phyloP scores from a whole-genome alignment of 1,284 basidiomycete genomes.

The Fomitopsis schrenkii region DNA sequence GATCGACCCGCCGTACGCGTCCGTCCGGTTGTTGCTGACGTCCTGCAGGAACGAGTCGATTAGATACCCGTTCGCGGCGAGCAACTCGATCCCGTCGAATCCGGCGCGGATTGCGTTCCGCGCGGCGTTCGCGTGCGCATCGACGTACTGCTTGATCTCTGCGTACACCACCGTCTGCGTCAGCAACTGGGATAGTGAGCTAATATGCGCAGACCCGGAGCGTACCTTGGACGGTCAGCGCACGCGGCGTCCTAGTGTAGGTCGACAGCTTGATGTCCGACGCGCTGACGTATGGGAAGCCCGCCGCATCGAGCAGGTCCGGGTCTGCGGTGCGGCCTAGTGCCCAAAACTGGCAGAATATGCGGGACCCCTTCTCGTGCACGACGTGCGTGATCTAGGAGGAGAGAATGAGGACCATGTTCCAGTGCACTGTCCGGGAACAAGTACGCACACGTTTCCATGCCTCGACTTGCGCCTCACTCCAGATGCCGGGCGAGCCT shows the following conservation, averaged over 20 bases:
- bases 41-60: conserved; percentile 41
- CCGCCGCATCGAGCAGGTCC: conserved; percentile 19
- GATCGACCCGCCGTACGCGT: conserved; percentile 55
- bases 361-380: conserved; percentile 32
- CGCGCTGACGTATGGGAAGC: conserved; percentile 29
- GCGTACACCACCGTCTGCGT: too few relatives aligned
- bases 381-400: conserved; percentile 25
- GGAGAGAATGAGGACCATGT: background rate
- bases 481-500: conserved; percentile 42
- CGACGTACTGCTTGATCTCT: conserved; percentile 42
- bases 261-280: conserved; percentile 37
- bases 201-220: too few relatives aligned
- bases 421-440: too few relatives aligned
- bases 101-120: conserved; percentile 40
- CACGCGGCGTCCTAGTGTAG: conserved; percentile 29
- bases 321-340: conserved; percentile 36
- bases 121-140: conserved; percentile 34
- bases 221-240: conserved; percentile 29
- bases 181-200: too few relatives aligned
- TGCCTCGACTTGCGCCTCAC: conserved; percentile 36
- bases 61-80: conserved; percentile 35
- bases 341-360: conserved; percentile 47
- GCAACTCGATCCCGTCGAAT: conserved; percentile 40
- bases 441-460: conserved; percentile 39
- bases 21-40: conserved; percentile 48